phyloP scores from a whole-genome alignment of 106 monocot genomes.

The Dendrobium chrysotoxum region DNA sequence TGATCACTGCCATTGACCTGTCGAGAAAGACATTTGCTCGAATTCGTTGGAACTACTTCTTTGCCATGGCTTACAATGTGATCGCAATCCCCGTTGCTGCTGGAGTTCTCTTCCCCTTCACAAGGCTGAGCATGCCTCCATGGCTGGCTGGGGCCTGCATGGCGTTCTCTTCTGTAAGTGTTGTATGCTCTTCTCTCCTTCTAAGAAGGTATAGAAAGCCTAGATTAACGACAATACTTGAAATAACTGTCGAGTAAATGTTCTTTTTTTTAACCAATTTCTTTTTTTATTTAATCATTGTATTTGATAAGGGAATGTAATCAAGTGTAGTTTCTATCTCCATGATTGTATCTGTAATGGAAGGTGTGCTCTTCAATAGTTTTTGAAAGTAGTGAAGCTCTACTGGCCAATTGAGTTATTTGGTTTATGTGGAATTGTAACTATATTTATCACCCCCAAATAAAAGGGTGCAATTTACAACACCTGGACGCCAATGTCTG shows the following conservation, averaged over 20 bases:
- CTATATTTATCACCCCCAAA: too few species aligned
- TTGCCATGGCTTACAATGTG: conserved; percentile 84
- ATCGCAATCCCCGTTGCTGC: conserved; percentile 81
- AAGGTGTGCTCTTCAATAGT: not conserved
- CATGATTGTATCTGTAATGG: not conserved
- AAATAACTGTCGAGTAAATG: conserved; percentile 76
- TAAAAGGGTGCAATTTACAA: too few species aligned
- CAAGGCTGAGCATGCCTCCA: conserved; percentile 63
- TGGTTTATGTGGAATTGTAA: too few species aligned
- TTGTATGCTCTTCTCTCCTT: conserved; percentile 90
- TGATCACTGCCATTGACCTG: conserved; percentile 91
- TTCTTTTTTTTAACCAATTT: not conserved
- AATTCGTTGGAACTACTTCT: conserved; percentile 82
- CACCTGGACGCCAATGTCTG: too few species aligned
- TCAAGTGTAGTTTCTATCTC: not conserved
- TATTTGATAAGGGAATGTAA: not conserved
- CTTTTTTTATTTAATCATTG: not conserved
- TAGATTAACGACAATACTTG: conserved; percentile 79
- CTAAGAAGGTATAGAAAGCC: conserved; percentile 83
- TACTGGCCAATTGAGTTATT: too few species aligned
- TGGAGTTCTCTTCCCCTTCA: conserved; percentile 77
- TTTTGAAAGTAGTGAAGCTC: too few species aligned
- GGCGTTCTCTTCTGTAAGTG: conserved; percentile 89
- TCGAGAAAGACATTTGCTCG: conserved; percentile 83
- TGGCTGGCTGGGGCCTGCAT: conserved; percentile 95